Evolutionary conservation across 805 yeast genomes (phyloP).

Genomic region (Teunomyces pallodes): DNA sequence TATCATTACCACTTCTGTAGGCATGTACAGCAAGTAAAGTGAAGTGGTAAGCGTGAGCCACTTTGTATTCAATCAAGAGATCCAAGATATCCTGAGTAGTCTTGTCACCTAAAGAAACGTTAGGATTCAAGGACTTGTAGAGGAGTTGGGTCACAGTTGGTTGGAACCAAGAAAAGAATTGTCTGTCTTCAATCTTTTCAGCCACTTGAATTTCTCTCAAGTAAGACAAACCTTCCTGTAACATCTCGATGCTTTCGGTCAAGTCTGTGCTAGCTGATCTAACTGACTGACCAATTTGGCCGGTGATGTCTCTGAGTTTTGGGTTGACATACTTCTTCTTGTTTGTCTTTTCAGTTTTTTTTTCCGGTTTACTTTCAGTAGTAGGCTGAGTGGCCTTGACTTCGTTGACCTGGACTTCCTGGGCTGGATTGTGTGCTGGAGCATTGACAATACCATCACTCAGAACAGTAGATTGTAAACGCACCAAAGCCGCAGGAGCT

Average conservation of each 20-base stretch:
- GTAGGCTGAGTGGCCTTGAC: neutral
- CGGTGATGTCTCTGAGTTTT: constrained; percentile 33
- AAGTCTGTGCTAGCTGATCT: constrained; percentile 16
- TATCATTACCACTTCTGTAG: constrained; percentile 13
- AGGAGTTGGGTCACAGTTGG: constrained; percentile 23
- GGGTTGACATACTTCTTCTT: constrained; percentile 15
- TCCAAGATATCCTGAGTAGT: constrained; percentile 24
- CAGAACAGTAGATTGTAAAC: constrained; percentile 7
- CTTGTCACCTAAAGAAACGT: constrained; percentile 8
- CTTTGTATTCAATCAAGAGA: constrained; percentile 23
- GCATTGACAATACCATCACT: constrained; percentile 1
- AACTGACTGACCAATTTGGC: constrained; percentile 28
- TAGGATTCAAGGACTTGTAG: constrained; percentile 15
- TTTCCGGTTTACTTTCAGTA: neutral
- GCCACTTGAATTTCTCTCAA: constrained; percentile 35
- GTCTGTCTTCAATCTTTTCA: constrained; percentile 28
- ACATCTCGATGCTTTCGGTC: constrained; percentile 32
- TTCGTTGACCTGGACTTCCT: neutral
- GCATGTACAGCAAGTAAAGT: constrained; percentile 17
- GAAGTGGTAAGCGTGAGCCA: constrained; percentile 37
- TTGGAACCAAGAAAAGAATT: constrained; percentile 26
- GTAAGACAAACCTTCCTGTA: constrained; percentile 40
- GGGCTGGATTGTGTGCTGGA: constrained; percentile 1
- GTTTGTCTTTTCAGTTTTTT: neutral
- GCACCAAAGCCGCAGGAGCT: constrained; percentile 2